Evolutionary conservation across 305 asterid species (phyloP), one percentile per base, ranked within the genome.

Genomic region (Fraxinus xanthoxyloides): DNA sequence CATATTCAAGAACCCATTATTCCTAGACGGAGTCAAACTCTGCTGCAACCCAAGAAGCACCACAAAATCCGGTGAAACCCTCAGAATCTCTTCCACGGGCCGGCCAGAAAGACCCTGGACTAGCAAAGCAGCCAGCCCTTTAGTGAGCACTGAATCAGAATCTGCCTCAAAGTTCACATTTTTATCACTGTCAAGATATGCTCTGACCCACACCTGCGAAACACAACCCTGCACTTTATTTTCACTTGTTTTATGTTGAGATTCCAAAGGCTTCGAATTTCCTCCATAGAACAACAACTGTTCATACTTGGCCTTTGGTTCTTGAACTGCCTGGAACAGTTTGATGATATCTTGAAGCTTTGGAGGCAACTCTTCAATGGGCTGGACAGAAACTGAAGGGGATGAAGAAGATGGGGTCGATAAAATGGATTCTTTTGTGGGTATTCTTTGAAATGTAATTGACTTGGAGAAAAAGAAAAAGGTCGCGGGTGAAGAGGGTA

Each of bases 161-260:
- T 94, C 98, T 0, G 97, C 98, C 84, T 94, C 97, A 85, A 92
- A 92, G 74, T 92, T 24, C 0, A 91, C 97, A 76, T 88, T 92
- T 84, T 87, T 92, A 90, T 91, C 89, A 9, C 77, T 21, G 70
- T 92, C 95, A 75, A 92, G 81, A 46, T 85, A 92, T 48, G 97
- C 94, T 83, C 97, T 86, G 61, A 94, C 95, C 97, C 97, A 94
- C 19, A 92, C 98, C 95, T 91, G 98, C 30, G 97, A 91, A 85
- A 92, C 97, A 80, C 97, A 92, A 32, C 97, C 97, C 79, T 91
- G 91, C 2, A 94, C 97, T 83, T 90, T 94, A 77, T 94, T 90
- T 75, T 89, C 95, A 79, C 12, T 86, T 2, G 89, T 90, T 84
- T 92, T 94, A 61, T 80, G 90, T 81, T 79, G 85, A 21, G 86